A percentile compares a stretch with the other conserved stretches of the same genome.
Evolutionary conservation across 2,329 filamentous ascomycete species (phyloP).

Genomic region (Fonsecaea pedrosoi): DNA sequence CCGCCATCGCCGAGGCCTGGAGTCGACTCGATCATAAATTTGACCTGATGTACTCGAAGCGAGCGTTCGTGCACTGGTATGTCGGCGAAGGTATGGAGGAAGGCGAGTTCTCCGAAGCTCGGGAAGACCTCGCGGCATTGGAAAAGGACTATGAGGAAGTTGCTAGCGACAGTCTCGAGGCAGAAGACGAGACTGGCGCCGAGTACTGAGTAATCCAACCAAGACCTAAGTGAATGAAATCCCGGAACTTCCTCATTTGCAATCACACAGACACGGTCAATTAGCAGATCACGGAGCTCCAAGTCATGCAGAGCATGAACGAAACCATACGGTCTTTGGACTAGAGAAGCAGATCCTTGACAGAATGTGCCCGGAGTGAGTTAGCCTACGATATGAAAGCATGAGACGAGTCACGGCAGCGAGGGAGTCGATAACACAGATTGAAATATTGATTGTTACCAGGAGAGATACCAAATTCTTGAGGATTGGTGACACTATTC

Average conservation of each 20-base stretch:
- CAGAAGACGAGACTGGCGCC: slow-evolving; percentile 58
- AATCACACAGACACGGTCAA: slow-evolving; percentile 2
- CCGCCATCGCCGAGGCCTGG: slow-evolving; percentile 71
- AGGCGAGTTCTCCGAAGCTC: slow-evolving; percentile 85
- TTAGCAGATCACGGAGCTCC: background rate
- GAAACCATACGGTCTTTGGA: background rate
- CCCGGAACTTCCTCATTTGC: background rate
- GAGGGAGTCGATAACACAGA: slow-evolving; percentile 24
- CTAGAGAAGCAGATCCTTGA: slow-evolving; percentile 7
- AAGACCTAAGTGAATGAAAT: background rate
- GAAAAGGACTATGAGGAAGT: slow-evolving; percentile 91
- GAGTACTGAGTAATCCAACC: slow-evolving; percentile 27
- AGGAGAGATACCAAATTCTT: slow-evolving; percentile 3
- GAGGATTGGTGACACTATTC: background rate
- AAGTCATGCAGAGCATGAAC: background rate
- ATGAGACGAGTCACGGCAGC: slow-evolving; percentile 20
- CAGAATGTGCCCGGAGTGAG: slow-evolving; percentile 5
- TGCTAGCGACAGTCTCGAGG: slow-evolving; percentile 68
- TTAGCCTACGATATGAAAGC: slow-evolving; percentile 20
- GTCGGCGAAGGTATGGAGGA: slow-evolving; percentile 93
- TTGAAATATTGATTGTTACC: slow-evolving; percentile 17
- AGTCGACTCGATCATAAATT: slow-evolving; percentile 70
- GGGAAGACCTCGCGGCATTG: slow-evolving; percentile 82
- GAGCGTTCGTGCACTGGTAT: slow-evolving; percentile 75
- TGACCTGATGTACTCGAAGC: slow-evolving; percentile 73